A percentile compares a stretch with the other conserved stretches of the same genome.
Evolutionary conservation across 2,329 filamentous ascomycete genomes (phyloP).

Genomic region (Chaetomium sp.): DNA sequence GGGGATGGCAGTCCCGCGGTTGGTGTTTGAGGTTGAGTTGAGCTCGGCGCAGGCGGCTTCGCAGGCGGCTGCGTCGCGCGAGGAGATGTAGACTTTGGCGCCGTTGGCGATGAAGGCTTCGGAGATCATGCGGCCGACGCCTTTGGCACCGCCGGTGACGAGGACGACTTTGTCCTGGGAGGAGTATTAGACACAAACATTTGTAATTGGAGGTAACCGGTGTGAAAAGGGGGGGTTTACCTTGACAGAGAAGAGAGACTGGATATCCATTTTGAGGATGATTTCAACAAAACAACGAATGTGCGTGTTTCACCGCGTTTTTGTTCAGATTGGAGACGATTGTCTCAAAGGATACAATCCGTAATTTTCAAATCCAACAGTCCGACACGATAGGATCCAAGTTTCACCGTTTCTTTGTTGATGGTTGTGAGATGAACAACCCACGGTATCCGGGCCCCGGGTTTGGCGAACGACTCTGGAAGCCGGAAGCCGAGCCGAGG

Average conservation of each 20-base stretch:
- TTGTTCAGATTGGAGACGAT: too few species aligned
- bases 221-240: constrained; percentile 28
- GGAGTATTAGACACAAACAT: background rate
- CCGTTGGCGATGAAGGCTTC: constrained; percentile 59
- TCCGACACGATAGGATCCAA: too few species aligned
- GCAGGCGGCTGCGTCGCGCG: constrained; percentile 54
- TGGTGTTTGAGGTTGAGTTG: constrained; percentile 39
- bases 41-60: constrained; percentile 49
- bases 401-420: too few species aligned
- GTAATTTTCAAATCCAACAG: too few species aligned
- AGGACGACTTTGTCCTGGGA: constrained; percentile 50
- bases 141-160: constrained; percentile 53
- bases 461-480: too few species aligned
- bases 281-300: too few species aligned
- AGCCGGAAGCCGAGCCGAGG: constrained; percentile 2
- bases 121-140: constrained; percentile 62
- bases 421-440: too few species aligned
- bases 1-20: constrained; percentile 43
- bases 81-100: constrained; percentile 59
- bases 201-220: background rate
- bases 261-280: constrained; percentile 41
- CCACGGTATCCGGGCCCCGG: too few species aligned
- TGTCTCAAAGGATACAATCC: too few species aligned
- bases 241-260: constrained; percentile 53
- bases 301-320: too few species aligned